Evolutionary conservation across 495 filamentous ascomycete genomes (phyloP).

Genomic region (Parathielavia appendiculata): DNA sequence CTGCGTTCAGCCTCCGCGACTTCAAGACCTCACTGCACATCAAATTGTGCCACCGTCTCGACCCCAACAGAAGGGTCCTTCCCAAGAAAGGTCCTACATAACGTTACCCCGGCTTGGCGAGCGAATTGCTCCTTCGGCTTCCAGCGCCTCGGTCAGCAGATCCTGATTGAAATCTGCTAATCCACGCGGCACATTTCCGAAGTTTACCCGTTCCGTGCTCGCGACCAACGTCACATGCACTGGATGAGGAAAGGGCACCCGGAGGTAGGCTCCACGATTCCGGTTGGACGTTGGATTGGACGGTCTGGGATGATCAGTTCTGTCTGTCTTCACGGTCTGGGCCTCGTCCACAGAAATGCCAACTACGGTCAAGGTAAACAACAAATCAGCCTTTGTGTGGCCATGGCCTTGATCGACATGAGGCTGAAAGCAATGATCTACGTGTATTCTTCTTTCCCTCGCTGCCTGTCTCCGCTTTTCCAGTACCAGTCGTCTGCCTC

Average conservation of each 20-base stretch:
- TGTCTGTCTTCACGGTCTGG: too few species aligned
- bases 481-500: too few species aligned
- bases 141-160: constrained; percentile 4
- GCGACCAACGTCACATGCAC: background rate
- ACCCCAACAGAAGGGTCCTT: constrained; percentile 1
- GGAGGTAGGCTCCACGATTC: too few species aligned
- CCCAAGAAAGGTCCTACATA: constrained; percentile 9
- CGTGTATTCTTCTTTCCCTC: too few species aligned
- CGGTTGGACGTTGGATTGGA: too few species aligned
- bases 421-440: too few species aligned
- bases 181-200: constrained; percentile 13
- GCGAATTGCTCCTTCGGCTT: background rate
- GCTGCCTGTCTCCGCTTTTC: too few species aligned
- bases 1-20: background rate
- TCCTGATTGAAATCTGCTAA: background rate
- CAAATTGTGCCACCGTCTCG: background rate
- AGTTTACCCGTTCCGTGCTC: constrained; percentile 11
- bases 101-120: background rate
- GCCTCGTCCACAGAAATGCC: too few species aligned
- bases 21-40: background rate
- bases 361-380: too few species aligned
- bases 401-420: too few species aligned
- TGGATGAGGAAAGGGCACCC: background rate
- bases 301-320: too few species aligned
- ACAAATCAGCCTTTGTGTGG: too few species aligned